phyloP scores from a whole-genome alignment of 1,284 basidiomycete species.

The Ganoderma lingzhi region DNA sequence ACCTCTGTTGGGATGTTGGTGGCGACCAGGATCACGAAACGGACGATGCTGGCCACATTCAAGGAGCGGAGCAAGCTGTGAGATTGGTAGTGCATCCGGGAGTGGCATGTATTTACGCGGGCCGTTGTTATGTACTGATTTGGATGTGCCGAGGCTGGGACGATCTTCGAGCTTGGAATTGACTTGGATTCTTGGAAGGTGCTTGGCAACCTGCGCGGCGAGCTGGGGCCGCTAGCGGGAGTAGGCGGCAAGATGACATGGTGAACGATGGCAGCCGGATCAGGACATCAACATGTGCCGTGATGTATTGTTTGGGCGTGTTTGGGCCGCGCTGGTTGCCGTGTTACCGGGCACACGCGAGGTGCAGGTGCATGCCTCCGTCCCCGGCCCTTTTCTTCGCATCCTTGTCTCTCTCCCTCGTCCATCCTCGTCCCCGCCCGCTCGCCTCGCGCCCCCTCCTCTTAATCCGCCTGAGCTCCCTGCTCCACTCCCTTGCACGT shows the following conservation, averaged over 20 bases:
- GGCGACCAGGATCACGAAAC: slow-evolving; percentile 72
- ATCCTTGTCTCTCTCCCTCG: slow-evolving; percentile 33
- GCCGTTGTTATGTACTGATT: neutral
- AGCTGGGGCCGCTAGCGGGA: slow-evolving; percentile 10
- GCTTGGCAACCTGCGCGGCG: slow-evolving; percentile 2
- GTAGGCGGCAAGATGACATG: slow-evolving; percentile 9
- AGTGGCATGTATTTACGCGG: neutral
- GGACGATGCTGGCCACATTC: slow-evolving; percentile 75
- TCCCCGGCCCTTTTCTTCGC: slow-evolving; percentile 28
- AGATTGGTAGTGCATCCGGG: neutral
- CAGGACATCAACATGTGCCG: slow-evolving; percentile 15
- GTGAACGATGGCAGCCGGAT: slow-evolving; percentile 17
- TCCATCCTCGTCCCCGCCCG: slow-evolving; percentile 35
- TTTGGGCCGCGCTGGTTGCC: slow-evolving; percentile 33
- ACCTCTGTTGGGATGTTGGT: slow-evolving; percentile 19
- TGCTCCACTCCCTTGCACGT: slow-evolving; percentile 39
- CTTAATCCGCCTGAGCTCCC: slow-evolving; percentile 36
- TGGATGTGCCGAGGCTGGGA: neutral
- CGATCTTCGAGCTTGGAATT: slow-evolving; percentile 22
- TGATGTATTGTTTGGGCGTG: slow-evolving; percentile 23
- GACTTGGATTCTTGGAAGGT: slow-evolving; percentile 1
- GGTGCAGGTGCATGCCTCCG: slow-evolving; percentile 21
- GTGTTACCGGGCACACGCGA: slow-evolving; percentile 32
- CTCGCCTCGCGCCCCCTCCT: slow-evolving; percentile 26
- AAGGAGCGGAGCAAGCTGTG: slow-evolving; percentile 68